These are phyloP conservation scores for Candida schatavii DNA, from an alignment of 805 yeast species.

Conservation along the genomic window DNA sequence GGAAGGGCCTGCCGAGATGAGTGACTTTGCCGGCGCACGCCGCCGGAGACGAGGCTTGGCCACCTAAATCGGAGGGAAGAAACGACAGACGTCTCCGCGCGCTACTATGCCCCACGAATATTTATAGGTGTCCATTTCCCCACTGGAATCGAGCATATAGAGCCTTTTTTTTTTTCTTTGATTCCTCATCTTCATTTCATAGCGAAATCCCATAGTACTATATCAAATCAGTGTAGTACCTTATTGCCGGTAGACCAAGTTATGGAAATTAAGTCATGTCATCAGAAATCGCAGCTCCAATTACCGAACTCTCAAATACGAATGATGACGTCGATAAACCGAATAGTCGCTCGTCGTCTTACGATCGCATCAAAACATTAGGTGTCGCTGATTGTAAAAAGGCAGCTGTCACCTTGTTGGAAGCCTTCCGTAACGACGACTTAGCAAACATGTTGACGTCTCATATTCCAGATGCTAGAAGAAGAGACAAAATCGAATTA, in stretches of 20 bases:
- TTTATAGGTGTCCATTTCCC: too few species aligned
- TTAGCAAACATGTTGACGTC: constrained; percentile 29
- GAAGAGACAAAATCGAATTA: constrained; percentile 26
- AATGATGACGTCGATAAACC: constrained; percentile 8
- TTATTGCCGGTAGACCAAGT: constrained; percentile 1
- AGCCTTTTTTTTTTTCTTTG: background rate
- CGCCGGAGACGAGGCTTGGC: too few species aligned
- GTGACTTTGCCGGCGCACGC: too few species aligned
- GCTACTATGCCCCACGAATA: background rate
- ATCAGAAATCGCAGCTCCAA: constrained; percentile 5
- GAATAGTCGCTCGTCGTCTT: background rate
- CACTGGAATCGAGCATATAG: background rate
- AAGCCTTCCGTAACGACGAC: constrained; percentile 33
- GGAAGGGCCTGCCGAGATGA: too few species aligned
- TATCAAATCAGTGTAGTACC: constrained; percentile 5
- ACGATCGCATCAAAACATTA: constrained; percentile 14
- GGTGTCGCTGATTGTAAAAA: constrained; percentile 22
- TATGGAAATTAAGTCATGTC: constrained; percentile 7
- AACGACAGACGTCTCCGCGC: too few species aligned
- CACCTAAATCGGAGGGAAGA: too few species aligned
- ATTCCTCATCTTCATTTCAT: background rate
- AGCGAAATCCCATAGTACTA: constrained; percentile 3
- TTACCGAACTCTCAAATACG: constrained; percentile 6
- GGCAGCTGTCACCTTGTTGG: constrained; percentile 37
- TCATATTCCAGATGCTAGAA: constrained; percentile 20